Base-by-base conservation (phyloP, 2,329 filamentous ascomycete genomes). In the Nemania diffusa region DNA sequence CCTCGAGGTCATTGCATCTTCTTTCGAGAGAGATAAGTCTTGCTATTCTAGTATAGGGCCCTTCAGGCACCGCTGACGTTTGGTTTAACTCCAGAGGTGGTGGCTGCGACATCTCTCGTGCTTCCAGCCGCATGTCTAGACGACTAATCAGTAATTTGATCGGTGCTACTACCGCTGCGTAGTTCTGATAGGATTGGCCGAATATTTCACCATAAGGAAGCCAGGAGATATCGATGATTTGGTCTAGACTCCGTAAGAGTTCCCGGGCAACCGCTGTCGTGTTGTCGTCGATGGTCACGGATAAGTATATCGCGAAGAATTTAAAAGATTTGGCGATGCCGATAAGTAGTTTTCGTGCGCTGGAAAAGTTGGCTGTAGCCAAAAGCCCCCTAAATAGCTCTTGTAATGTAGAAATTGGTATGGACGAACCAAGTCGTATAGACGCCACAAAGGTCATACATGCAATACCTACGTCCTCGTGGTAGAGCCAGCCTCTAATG, bases 401-500 rank as follows among this genome's bases (percentile, higher is more conserved):
- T 20, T 74, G 69, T 11, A 78, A 62, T 1, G 76, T 76, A 46
- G 69, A 60, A 17, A 71, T 29, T 24, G 74, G 62, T 32, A 77
- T 57, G 5, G 51, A 63, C 26, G 59, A 57, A 15, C 71, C 68
- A 17, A 70, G 66, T 17, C 73, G 76, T 20, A 78, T 46, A 53
- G 72, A 75, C 5, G 75, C 73, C 42, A 78, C 53, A 60, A 78
- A 76, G 0, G 70, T 67, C 73, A 71, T 76, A 51, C 70, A 66
- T 24, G 77, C 77, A 53, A 69, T 69, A 13, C 68, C 69, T 5
- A 76, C 20, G 20, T 76, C 69, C 20, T 72, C 80, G 48, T 87
- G 84, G 44, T 82, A 79, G 9, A 88, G 73, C 57, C 88, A 79
- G 1, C 84, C 83, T 44, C 78, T 73, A 26, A 88, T 77, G 2